phyloP scores from a whole-genome alignment of 176 grass and related monocot species.

The Raddia guianensis region DNA sequence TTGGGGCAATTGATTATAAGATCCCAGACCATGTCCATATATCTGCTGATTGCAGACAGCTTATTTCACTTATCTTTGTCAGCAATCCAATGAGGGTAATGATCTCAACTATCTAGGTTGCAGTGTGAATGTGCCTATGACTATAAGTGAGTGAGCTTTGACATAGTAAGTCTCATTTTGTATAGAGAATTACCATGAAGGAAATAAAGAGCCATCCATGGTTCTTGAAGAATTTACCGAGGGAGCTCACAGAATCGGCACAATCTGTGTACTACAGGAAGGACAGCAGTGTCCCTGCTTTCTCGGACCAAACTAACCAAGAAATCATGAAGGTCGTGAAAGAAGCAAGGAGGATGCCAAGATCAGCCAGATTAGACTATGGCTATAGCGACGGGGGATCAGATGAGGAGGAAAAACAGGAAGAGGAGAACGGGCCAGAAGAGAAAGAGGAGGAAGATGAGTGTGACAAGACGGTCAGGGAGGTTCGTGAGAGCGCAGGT shows the following conservation, averaged over 20 bases:
- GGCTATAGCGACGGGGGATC: constrained; percentile 38
- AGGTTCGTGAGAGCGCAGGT: constrained; percentile 48
- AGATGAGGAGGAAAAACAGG: constrained; percentile 41
- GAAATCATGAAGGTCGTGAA: constrained; percentile 57
- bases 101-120: neutral
- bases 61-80: constrained; percentile 76
- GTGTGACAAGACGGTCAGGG: constrained; percentile 56
- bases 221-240: constrained; percentile 74
- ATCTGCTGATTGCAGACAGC: constrained; percentile 70
- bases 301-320: constrained; percentile 45
- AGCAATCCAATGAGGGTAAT: constrained; percentile 63
- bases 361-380: constrained; percentile 21
- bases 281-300: constrained; percentile 37
- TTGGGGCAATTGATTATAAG: constrained; percentile 69
- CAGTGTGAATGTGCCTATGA: neutral
- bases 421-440: constrained; percentile 25
- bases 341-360: constrained; percentile 48
- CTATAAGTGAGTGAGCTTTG: neutral
- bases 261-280: constrained; percentile 55
- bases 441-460: constrained; percentile 55
- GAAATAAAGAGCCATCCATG: constrained; percentile 73
- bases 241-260: constrained; percentile 53
- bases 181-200: constrained; percentile 64
- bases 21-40: constrained; percentile 81
- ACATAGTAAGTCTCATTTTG: neutral